A percentile compares a stretch with the other conserved stretches of the same genome.
Evolutionary conservation across 2,329 filamentous ascomycete species (phyloP).

Genomic region (Nemania abortiva): DNA sequence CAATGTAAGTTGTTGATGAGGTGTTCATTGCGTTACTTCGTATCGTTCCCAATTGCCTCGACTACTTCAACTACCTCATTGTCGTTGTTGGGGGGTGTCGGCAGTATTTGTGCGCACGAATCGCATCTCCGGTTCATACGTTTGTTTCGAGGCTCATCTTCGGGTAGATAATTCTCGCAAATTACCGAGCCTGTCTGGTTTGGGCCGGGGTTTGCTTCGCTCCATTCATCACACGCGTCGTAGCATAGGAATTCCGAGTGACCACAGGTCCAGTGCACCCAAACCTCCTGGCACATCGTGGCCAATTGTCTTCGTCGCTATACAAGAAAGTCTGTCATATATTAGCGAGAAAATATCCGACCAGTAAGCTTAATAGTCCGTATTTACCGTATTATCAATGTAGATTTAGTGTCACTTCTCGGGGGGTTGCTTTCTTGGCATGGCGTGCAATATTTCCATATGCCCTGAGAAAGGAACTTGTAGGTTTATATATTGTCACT

Average conservation of each 20-base stretch:
- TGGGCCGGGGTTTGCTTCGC: conserved; percentile 13
- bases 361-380: not conserved
- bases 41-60: not conserved
- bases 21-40: not conserved
- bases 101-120: not conserved
- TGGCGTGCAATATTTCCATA: not conserved
- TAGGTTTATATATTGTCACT: not conserved
- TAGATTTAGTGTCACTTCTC: not conserved
- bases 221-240: conserved; percentile 26
- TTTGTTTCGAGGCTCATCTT: conserved; percentile 9
- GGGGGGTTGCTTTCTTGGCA: not conserved
- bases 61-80: not conserved
- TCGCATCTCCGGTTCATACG: conserved; percentile 18
- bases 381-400: not conserved
- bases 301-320: not conserved
- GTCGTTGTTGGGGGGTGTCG: conserved; percentile 16
- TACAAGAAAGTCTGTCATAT: not conserved
- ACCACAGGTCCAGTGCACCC: conserved; percentile 10
- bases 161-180: conserved; percentile 16
- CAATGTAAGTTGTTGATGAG: not conserved
- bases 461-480: not conserved
- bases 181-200: conserved; percentile 16
- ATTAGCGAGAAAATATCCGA: not conserved
- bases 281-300: conserved; percentile 26
- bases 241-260: conserved; percentile 14